Conservation (phyloP, 2,329 filamentous ascomycete species). For the Aspergillus oerlinghausenensis region DNA sequence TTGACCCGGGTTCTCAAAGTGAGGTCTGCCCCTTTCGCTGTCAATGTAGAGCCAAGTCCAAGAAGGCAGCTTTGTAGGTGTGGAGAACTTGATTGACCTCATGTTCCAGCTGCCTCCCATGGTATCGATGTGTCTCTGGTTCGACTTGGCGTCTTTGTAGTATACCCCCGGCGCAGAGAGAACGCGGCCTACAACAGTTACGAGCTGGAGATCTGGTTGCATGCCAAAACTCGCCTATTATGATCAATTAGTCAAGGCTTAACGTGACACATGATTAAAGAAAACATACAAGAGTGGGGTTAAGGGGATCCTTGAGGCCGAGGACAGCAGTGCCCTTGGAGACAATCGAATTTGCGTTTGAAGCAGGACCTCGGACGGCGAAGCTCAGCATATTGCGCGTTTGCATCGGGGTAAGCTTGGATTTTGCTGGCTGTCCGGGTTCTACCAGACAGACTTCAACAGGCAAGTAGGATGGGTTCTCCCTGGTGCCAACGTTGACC, state of each 20-base stretch:
- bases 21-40: background rate
- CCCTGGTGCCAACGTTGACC: slow-evolving; percentile 59
- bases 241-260: background rate
- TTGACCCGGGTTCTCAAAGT: slow-evolving; percentile 6
- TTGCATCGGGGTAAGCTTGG: slow-evolving; percentile 57
- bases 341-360: slow-evolving; percentile 64
- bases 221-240: slow-evolving; percentile 57
- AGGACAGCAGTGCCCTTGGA: slow-evolving; percentile 52
- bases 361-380: slow-evolving; percentile 61
- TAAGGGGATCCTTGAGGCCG: slow-evolving; percentile 47
- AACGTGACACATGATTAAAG: background rate
- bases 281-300: slow-evolving; percentile 42
- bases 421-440: slow-evolving; percentile 59
- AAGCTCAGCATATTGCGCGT: slow-evolving; percentile 67
- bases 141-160: slow-evolving; percentile 46
- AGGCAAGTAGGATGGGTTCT: slow-evolving; percentile 60
- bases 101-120: slow-evolving; percentile 68
- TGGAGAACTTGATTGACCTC: slow-evolving; percentile 52
- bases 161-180: slow-evolving; percentile 56
- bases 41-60: slow-evolving; percentile 30
- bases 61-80: slow-evolving; percentile 35
- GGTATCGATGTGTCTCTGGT: slow-evolving; percentile 14
- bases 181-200: slow-evolving; percentile 70
- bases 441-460: slow-evolving; percentile 61
- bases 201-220: slow-evolving; percentile 42